These are phyloP conservation scores for Takashimella koratensis DNA, from an alignment of 1,284 basidiomycete species.

Conservation along the genomic window DNA sequence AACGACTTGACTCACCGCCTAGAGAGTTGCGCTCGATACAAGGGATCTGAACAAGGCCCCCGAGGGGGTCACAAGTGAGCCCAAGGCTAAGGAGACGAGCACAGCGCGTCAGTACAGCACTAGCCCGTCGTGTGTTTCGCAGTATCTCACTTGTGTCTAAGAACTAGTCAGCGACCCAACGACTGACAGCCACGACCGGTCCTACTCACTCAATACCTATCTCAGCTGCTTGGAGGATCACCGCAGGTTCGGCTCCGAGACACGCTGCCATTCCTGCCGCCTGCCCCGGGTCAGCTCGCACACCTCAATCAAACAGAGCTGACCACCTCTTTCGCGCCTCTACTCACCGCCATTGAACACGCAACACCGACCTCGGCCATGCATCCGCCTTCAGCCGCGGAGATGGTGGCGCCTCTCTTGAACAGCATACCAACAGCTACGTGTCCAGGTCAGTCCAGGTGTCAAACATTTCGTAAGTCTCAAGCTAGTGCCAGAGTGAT, in stretches of 20 bases:
- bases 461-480: too few relatives aligned
- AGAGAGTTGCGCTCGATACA: conserved; percentile 66
- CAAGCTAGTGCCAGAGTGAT: too few relatives aligned
- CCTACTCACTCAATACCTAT: conserved; percentile 68
- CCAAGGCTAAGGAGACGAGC: conserved; percentile 87
- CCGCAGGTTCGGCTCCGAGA: conserved; percentile 65
- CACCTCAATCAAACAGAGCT: not conserved
- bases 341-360: conserved; percentile 42
- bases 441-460: too few relatives aligned
- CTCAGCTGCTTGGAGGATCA: conserved; percentile 74
- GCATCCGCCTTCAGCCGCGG: conserved; percentile 81
- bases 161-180: not conserved
- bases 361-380: conserved; percentile 52
- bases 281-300: too few relatives aligned
- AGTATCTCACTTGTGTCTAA: conserved; percentile 16
- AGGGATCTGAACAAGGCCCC: conserved; percentile 79
- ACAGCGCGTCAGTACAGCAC: too few relatives aligned
- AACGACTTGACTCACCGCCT: too few relatives aligned
- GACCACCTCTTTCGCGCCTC: too few relatives aligned
- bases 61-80: conserved; percentile 87
- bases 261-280: conserved; percentile 90
- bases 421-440: conserved; percentile 96
- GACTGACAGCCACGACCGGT: not conserved
- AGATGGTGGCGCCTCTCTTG: conserved; percentile 94
- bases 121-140: conserved; percentile 53